These are phyloP conservation scores for Laburnicola sp. DNA, from an alignment of 2,329 filamentous ascomycete genomes.

Conservation along the genomic window DNA sequence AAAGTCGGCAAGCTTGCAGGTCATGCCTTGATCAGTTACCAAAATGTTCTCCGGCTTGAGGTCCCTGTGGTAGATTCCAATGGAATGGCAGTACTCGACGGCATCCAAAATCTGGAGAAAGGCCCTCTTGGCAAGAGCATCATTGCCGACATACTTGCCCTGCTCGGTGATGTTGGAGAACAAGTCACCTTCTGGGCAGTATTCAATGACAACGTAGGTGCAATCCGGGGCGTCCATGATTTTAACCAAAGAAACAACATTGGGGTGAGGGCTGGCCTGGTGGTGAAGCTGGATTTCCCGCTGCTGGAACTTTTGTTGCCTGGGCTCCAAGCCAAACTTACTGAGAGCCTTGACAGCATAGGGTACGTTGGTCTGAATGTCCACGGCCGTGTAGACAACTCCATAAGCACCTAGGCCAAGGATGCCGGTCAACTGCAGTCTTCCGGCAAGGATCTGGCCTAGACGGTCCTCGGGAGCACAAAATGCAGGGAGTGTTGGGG, in stretches of 20 bases:
- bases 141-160: conserved; percentile 90
- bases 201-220: conserved; percentile 95
- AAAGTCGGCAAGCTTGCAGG: conserved; percentile 96
- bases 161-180: conserved; percentile 98
- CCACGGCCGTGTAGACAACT: conserved; percentile 88
- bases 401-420: conserved; percentile 95
- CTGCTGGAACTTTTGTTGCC: conserved; percentile 88
- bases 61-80: conserved; percentile 95
- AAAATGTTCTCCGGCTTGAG: conserved; percentile 98
- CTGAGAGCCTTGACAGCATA: conserved; percentile 98
- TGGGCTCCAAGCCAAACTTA: conserved; percentile 86
- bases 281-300: conserved; percentile 92
- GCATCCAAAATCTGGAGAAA: conserved; percentile 97
- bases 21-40: conserved; percentile 83
- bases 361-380: conserved; percentile 75
- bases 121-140: conserved; percentile 79
- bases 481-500: conserved; percentile 50
- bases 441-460: conserved; percentile 79
- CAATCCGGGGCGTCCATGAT: conserved; percentile 91
- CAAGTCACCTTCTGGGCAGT: conserved; percentile 93
- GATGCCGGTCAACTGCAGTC: conserved; percentile 80
- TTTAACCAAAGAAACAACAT: conserved; percentile 90
- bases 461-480: conserved; percentile 76
- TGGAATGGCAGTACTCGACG: conserved; percentile 89
- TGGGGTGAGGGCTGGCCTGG: conserved; percentile 82